Conservation (phyloP, 805 yeast species). For the Pichia sporocuriosa region DNA sequence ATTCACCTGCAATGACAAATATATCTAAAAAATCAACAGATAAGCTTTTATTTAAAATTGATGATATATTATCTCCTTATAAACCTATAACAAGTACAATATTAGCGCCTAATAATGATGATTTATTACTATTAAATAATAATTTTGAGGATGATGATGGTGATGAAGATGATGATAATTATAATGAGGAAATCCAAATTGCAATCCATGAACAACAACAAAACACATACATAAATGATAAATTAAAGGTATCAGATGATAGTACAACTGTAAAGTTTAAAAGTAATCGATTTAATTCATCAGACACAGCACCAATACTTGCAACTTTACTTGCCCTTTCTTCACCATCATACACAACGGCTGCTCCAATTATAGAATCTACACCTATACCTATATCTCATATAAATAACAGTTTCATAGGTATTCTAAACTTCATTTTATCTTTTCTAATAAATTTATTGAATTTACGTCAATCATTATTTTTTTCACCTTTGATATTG, state of each 20-base stretch:
- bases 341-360: slow-evolving; percentile 23
- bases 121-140: too few species aligned
- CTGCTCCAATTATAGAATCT: slow-evolving; percentile 10
- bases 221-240: too few species aligned
- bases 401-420: background rate
- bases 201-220: too few species aligned
- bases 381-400: background rate
- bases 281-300: background rate
- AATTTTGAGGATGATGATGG: too few species aligned
- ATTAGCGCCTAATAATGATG: too few species aligned
- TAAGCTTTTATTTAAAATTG: slow-evolving; percentile 3
- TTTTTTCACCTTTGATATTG: background rate
- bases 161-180: too few species aligned
- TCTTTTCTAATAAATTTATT: background rate
- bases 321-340: slow-evolving; percentile 26
- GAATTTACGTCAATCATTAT: background rate
- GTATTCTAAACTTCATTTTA: background rate
- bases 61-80: slow-evolving; percentile 4
- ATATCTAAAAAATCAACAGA: slow-evolving; percentile 2
- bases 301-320: slow-evolving; percentile 24
- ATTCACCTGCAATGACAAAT: background rate
- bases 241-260: too few species aligned
- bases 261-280: too few species aligned
- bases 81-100: too few species aligned
- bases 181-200: too few species aligned